A percentile compares a stretch with the other conserved stretches of the same genome.
These are phyloP conservation scores for Lumnitzera racemosa DNA, from an alignment of 345 rosid species.

Conservation along the genomic window DNA sequence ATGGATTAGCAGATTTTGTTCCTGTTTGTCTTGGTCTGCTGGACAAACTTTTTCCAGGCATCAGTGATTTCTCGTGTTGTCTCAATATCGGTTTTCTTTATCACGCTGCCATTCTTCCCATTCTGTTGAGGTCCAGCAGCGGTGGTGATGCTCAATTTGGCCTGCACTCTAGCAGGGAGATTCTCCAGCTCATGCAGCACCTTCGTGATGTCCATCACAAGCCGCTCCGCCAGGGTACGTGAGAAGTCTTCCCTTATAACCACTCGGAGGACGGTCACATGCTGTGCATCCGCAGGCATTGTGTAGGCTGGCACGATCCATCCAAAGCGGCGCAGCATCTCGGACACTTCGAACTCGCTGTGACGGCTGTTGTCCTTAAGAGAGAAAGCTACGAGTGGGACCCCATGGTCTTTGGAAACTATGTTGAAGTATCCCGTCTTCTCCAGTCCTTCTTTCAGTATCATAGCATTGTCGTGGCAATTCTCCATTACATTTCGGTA, in stretches of 20 bases:
- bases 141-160: constrained; percentile 23
- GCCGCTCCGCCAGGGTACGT: constrained; percentile 81
- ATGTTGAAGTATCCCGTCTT: constrained; percentile 64
- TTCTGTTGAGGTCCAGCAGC: constrained; percentile 2
- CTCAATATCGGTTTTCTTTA: constrained; percentile 63
- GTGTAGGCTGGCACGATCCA: constrained; percentile 95
- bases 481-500: constrained; percentile 90
- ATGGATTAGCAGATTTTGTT: constrained; percentile 44
- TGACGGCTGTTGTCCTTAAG: constrained; percentile 63
- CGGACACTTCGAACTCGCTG: constrained; percentile 70
- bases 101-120: constrained; percentile 11
- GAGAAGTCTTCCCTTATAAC: constrained; percentile 93
- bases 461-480: constrained; percentile 61
- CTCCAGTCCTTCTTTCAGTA: constrained; percentile 67
- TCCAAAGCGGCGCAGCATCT: constrained; percentile 77
- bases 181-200: constrained; percentile 69
- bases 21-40: constrained; percentile 38
- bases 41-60: constrained; percentile 70
- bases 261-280: constrained; percentile 82
- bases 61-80: constrained; percentile 56
- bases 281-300: constrained; percentile 88
- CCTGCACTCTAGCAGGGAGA: constrained; percentile 42
- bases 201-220: constrained; percentile 61
- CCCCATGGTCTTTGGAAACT: constrained; percentile 79
- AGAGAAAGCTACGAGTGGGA: constrained; percentile 85